A percentile compares a stretch with the other conserved stretches of the same genome.
Conservation (phyloP, 495 filamentous ascomycete species). For the Xylaria flabelliformis region DNA sequence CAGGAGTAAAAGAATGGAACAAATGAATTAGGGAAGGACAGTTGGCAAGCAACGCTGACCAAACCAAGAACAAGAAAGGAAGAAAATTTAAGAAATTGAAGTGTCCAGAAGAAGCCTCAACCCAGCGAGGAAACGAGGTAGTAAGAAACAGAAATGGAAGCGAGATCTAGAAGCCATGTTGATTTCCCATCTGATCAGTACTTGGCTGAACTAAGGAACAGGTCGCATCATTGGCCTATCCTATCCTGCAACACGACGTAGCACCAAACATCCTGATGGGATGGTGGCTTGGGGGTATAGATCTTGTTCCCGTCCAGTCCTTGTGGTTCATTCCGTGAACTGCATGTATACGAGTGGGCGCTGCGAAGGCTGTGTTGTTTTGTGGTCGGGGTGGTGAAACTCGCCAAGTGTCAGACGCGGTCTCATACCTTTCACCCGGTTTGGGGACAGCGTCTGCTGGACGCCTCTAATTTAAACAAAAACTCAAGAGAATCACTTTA, state of each 20-base stretch:
- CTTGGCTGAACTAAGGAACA: background rate
- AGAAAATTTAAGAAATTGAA: conserved; percentile 2
- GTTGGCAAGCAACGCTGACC: conserved; percentile 16
- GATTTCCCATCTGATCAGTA: background rate
- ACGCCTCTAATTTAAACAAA: background rate
- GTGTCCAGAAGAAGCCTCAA: background rate
- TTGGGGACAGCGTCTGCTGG: conserved; percentile 7
- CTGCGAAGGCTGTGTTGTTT: conserved; percentile 9
- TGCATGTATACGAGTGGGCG: conserved; percentile 5
- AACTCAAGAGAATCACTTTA: background rate
- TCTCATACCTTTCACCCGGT: conserved; percentile 22
- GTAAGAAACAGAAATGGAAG: background rate
- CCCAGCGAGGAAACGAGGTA: background rate
- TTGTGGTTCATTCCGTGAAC: background rate
- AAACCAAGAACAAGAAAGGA: conserved; percentile 1
- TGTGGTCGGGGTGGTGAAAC: conserved; percentile 21
- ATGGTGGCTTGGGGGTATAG: background rate
- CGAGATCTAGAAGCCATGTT: background rate
- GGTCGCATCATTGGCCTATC: background rate
- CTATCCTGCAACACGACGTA: conserved; percentile 15
- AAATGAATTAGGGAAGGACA: background rate
- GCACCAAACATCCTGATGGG: background rate
- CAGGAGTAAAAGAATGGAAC: conserved; percentile 18
- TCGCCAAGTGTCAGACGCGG: conserved; percentile 15
- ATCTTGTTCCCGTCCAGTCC: conserved; percentile 13